These are phyloP conservation scores for Centrapalus pauciflorus DNA, from an alignment of 129 eudicot species.

Conservation along the genomic window DNA sequence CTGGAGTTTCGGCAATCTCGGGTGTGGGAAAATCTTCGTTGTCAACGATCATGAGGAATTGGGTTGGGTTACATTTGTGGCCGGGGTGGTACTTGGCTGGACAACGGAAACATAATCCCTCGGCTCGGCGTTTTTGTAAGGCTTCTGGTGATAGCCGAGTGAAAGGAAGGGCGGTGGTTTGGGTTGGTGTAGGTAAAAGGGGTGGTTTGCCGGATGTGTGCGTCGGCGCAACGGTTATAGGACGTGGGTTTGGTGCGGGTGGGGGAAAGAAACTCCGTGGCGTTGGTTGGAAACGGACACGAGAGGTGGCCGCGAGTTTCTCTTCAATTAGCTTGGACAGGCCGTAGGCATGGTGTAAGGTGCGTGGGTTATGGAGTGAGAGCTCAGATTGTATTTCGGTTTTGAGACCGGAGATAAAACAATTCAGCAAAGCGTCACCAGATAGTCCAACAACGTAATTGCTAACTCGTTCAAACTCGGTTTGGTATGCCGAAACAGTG, in stretches of 20 bases:
- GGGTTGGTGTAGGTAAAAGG: too few relatives aligned
- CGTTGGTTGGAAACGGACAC: too few relatives aligned
- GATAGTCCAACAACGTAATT: too few relatives aligned
- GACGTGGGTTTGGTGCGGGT: neutral
- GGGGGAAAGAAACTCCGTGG: neutral
- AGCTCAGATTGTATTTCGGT: neutral
- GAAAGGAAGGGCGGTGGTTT: too few relatives aligned
- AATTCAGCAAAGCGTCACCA: too few relatives aligned
- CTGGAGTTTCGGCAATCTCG: too few relatives aligned
- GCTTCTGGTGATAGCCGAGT: too few relatives aligned
- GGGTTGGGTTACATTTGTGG: neutral
- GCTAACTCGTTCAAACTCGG: too few relatives aligned
- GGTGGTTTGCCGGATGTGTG: neutral
- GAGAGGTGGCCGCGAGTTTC: too few relatives aligned
- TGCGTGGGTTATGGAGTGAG: neutral
- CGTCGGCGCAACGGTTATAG: neutral
- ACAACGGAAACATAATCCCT: neutral
- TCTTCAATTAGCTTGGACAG: neutral
- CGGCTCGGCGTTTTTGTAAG: neutral
- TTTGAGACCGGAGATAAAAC: neutral
- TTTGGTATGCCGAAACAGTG: too few relatives aligned
- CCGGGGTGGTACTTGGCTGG: too few relatives aligned
- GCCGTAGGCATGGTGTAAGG: neutral
- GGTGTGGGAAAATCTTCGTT: neutral
- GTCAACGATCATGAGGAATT: neutral